Percentiles rank a stretch among this genome's conserved stretches.
These are phyloP conservation scores for Nematocida sp. DNA, from an alignment of 371 early-diverging fungal genomes.

Conservation along the genomic window DNA sequence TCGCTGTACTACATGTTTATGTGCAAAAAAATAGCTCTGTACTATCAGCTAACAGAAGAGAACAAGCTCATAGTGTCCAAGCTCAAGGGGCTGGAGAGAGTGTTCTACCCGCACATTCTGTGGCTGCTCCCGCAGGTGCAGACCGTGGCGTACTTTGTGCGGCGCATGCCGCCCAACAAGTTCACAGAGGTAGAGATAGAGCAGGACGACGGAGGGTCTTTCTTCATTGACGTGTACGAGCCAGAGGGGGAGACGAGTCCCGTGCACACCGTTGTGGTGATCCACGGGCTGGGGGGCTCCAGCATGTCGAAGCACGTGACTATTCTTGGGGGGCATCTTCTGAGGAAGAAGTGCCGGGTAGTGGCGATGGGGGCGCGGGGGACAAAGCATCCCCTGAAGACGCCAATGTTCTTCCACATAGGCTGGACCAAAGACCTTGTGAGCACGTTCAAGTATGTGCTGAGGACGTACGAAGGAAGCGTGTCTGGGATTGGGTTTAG, in stretches of 20 bases:
- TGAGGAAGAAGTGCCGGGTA: slow-evolving; percentile 52
- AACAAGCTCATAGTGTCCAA: slow-evolving; percentile 34
- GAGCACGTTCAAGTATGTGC: slow-evolving; percentile 49
- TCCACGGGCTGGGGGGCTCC: slow-evolving; percentile 63
- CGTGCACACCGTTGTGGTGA: slow-evolving; percentile 55
- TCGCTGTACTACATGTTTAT: slow-evolving; percentile 27
- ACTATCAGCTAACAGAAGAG: slow-evolving; percentile 28
- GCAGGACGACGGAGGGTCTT: slow-evolving; percentile 46
- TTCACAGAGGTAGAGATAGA: slow-evolving; percentile 31
- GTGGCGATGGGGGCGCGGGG: slow-evolving; percentile 61
- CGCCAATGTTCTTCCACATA: slow-evolving; percentile 59
- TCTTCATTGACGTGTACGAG: slow-evolving; percentile 52
- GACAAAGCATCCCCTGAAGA: slow-evolving; percentile 36
- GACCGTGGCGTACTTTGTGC: slow-evolving; percentile 47
- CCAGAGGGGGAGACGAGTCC: not conserved
- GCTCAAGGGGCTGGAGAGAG: slow-evolving; percentile 50
- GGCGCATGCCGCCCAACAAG: not conserved
- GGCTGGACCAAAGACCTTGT: slow-evolving; percentile 62
- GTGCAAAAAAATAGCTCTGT: slow-evolving; percentile 36
- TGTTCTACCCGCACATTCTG: slow-evolving; percentile 52
- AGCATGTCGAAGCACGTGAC: slow-evolving; percentile 54
- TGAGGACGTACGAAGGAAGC: slow-evolving; percentile 55
- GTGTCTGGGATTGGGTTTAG: slow-evolving; percentile 62
- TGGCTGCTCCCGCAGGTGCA: slow-evolving; percentile 50
- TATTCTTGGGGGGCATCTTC: slow-evolving; percentile 50